phyloP scores from a whole-genome alignment of 192 early-diverging fungal species.

The Geranomyces variabilis region DNA sequence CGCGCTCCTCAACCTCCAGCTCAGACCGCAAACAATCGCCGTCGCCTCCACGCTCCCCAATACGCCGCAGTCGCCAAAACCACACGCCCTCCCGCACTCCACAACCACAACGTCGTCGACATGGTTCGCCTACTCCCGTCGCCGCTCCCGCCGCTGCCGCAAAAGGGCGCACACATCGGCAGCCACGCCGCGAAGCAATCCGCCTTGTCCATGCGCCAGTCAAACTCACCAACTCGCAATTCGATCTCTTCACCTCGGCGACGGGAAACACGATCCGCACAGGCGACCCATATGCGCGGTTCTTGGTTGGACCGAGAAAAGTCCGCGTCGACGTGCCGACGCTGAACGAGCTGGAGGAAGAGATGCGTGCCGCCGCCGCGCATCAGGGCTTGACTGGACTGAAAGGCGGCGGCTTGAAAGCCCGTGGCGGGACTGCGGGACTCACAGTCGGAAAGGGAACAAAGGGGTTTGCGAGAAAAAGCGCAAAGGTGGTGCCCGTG shows the following conservation, averaged over 20 bases:
- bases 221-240: conserved; percentile 24
- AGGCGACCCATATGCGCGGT: conserved; percentile 19
- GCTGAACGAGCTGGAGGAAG: conserved; percentile 2
- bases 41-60: too few species aligned
- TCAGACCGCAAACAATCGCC: too few species aligned
- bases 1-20: too few species aligned
- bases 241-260: conserved; percentile 14
- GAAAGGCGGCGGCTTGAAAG: too few species aligned
- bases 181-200: conserved; percentile 15
- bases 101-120: too few species aligned
- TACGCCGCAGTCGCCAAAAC: too few species aligned
- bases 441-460: conserved; percentile 13
- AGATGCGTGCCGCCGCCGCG: background rate
- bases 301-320: conserved; percentile 8
- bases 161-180: too few species aligned
- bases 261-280: conserved; percentile 13
- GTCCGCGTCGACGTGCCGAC: conserved; percentile 15
- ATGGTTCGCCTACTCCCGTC: too few species aligned
- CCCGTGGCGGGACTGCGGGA: background rate
- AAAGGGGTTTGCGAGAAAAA: background rate
- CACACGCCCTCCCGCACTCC: too few species aligned
- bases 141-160: too few species aligned
- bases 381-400: too few species aligned
- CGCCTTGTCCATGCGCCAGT: conserved; percentile 13
- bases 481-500: background rate